A percentile compares a stretch with the other conserved stretches of the same genome.
Conservation (phyloP, 306 rosid species). For the Pterocarpus santalinus region DNA sequence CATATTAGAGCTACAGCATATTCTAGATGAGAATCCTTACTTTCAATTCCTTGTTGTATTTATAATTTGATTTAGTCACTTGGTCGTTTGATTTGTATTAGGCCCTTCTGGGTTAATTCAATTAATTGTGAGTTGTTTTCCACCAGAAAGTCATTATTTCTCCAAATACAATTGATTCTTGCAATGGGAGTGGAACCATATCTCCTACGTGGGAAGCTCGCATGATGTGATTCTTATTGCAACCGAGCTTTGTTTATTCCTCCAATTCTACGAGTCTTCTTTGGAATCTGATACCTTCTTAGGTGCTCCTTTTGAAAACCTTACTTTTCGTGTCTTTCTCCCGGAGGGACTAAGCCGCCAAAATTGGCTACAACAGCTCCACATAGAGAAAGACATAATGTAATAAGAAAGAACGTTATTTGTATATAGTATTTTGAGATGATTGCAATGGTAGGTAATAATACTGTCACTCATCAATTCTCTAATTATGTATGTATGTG, state of each 20-base stretch:
- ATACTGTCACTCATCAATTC: no score
- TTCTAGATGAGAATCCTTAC: constrained; percentile 3
- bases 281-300: constrained; percentile 49
- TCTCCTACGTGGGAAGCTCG: constrained; percentile 20
- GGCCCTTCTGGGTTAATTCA: not conserved
- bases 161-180: not conserved
- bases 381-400: no score
- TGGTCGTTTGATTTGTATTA: not conserved
- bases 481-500: no score
- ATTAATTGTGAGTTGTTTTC: constrained; percentile 13
- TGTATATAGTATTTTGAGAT: no score
- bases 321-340: not conserved
- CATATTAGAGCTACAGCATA: not conserved
- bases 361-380: not conserved
- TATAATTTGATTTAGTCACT: not conserved
- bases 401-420: no score
- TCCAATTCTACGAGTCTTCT: constrained; percentile 30
- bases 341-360: not conserved
- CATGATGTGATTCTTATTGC: constrained; percentile 19
- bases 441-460: no score
- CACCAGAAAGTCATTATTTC: constrained; percentile 29
- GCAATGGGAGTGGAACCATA: constrained; percentile 6
- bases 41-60: not conserved
- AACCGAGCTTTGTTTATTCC: constrained; percentile 10
- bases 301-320: constrained; percentile 16